Evolutionary conservation across 805 yeast genomes (phyloP).

Genomic region (Wickerhamiella allomyrinae): DNA sequence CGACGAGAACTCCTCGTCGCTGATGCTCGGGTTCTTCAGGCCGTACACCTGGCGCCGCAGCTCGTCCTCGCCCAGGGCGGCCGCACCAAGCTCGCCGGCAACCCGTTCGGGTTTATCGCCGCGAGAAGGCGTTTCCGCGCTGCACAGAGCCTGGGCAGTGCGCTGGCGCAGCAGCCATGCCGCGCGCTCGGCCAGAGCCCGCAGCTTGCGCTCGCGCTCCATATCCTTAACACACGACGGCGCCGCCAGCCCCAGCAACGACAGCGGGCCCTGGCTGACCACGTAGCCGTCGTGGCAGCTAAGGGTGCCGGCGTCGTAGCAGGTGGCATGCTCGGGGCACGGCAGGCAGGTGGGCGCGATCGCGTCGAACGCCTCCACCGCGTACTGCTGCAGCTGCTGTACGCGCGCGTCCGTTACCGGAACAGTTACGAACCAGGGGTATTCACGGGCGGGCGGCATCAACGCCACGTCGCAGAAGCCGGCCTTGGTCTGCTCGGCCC

Average conservation of each 20-base stretch:
- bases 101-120: background rate
- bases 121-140: constrained; percentile 18
- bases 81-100: constrained; percentile 22
- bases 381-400: background rate
- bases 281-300: constrained; percentile 60
- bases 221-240: constrained; percentile 65
- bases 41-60: constrained; percentile 14
- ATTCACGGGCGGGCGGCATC: background rate
- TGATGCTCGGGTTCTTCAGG: constrained; percentile 15
- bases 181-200: constrained; percentile 51
- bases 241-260: constrained; percentile 37
- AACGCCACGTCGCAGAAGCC: constrained; percentile 1
- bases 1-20: constrained; percentile 53
- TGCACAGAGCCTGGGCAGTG: constrained; percentile 51
- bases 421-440: background rate
- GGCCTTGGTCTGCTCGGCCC: background rate
- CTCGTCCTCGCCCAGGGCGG: constrained; percentile 26
- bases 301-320: constrained; percentile 44
- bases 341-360: constrained; percentile 50
- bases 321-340: constrained; percentile 73
- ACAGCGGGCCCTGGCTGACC: constrained; percentile 37
- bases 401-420: background rate
- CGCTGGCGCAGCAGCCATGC: constrained; percentile 49
- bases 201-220: constrained; percentile 50
- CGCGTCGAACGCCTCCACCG: constrained; percentile 27